Conservation (phyloP, 441 rosid genomes). For the Pelargonium citronellum region DNA sequence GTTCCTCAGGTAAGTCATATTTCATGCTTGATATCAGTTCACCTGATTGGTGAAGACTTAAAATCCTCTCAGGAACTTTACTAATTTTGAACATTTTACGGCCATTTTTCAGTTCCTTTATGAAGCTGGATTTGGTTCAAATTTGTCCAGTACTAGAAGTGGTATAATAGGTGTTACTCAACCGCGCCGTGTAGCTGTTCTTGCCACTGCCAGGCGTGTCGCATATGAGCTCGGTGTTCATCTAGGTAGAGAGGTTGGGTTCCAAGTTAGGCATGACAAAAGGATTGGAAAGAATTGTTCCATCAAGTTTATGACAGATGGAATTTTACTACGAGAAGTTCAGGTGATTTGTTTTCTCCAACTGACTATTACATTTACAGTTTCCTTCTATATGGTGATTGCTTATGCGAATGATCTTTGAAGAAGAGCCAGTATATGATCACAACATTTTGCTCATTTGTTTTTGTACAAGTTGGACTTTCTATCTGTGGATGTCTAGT, state of each 20-base stretch:
- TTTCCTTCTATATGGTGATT: background rate
- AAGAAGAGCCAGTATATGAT: background rate
- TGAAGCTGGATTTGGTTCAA: slow-evolving; percentile 89
- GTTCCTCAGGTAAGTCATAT: slow-evolving; percentile 75
- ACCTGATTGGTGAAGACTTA: slow-evolving; percentile 9
- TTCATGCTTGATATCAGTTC: slow-evolving; percentile 13
- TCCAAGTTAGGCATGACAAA: slow-evolving; percentile 91
- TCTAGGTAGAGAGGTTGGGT: slow-evolving; percentile 86
- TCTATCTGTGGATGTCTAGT: background rate
- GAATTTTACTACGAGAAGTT: slow-evolving; percentile 83
- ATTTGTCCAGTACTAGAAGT: slow-evolving; percentile 36
- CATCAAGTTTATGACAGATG: slow-evolving; percentile 96
- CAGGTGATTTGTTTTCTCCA: slow-evolving; percentile 44
- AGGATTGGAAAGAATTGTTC: slow-evolving; percentile 60
- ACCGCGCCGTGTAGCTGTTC: slow-evolving; percentile 92
- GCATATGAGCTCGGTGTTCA: slow-evolving; percentile 78
- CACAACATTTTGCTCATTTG: background rate
- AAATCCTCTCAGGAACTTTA: background rate
- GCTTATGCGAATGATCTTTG: background rate
- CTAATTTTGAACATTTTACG: slow-evolving; percentile 20
- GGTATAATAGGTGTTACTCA: slow-evolving; percentile 83
- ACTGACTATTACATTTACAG: slow-evolving; percentile 6
- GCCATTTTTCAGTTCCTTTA: slow-evolving; percentile 59
- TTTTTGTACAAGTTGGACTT: slow-evolving; percentile 1
- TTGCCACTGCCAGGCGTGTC: slow-evolving; percentile 86